phyloP scores from a whole-genome alignment of 345 rosid species.

The Camelina neglecta region DNA sequence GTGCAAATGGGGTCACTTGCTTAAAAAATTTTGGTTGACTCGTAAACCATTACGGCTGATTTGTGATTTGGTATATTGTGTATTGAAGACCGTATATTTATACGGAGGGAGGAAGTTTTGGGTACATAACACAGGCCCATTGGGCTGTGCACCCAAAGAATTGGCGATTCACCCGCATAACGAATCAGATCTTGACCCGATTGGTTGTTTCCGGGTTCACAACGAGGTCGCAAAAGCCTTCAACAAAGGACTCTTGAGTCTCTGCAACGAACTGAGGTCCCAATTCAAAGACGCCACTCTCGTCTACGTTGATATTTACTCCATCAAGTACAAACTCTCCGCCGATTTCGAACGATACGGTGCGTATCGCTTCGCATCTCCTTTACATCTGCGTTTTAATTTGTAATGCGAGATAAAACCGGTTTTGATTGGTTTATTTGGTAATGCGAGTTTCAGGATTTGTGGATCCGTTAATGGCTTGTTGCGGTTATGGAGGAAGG shows the following conservation, averaged over 20 bases:
- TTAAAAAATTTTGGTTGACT: no score
- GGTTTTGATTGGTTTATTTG: slow-evolving; percentile 22
- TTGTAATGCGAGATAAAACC: not conserved
- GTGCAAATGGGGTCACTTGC: no score
- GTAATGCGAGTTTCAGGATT: slow-evolving; percentile 48
- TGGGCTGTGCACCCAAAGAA: slow-evolving; percentile 67
- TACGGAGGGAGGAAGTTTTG: slow-evolving; percentile 73
- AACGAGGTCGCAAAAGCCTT: slow-evolving; percentile 60
- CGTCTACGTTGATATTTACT: slow-evolving; percentile 59
- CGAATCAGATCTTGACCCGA: slow-evolving; percentile 51
- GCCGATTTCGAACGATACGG: slow-evolving; percentile 52
- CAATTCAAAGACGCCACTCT: slow-evolving; percentile 51
- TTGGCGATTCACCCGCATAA: slow-evolving; percentile 48
- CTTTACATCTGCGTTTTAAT: not conserved
- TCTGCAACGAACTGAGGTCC: slow-evolving; percentile 54
- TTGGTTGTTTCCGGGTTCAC: slow-evolving; percentile 61
- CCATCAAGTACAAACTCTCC: slow-evolving; percentile 61
- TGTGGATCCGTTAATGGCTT: slow-evolving; percentile 56
- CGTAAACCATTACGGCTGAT: not conserved
- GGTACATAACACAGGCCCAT: slow-evolving; percentile 74
- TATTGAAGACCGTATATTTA: slow-evolving; percentile 47
- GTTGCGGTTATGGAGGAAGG: slow-evolving; percentile 63
- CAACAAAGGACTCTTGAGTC: slow-evolving; percentile 50
- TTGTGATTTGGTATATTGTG: not conserved
- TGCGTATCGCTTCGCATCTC: slow-evolving; percentile 7